Evolutionary conservation across 192 early-diverging fungal species (phyloP), one percentile per base, ranked within the genome.

Genomic region (Helicostylum pulchrum): DNA sequence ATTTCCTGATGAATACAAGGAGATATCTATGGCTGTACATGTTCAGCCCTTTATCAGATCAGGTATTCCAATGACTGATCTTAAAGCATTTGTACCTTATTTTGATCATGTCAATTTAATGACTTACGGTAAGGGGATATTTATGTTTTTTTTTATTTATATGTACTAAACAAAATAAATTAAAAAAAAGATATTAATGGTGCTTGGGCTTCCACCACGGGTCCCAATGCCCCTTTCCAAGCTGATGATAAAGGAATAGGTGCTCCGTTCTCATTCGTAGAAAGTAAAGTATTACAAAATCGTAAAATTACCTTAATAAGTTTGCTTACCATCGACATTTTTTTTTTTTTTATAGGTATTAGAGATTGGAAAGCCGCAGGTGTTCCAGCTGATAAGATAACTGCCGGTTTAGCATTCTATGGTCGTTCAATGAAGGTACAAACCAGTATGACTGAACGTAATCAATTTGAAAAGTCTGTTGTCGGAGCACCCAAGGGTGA

Each of bases 91-190:
- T 64, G 82, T 79, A 1, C 56, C 65, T 14, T 62, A 67, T 46
- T 77, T 89, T 47, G 84, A 87, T 64, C 81, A 73, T 14, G 74
- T 90, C 73, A 83, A 87, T n/a, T 53, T 87, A 36, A 88, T 89
- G 86, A 66, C 77, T 15, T 90, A 88, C 63, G 88, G 86, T 75
- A 80, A 23, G 19, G 26, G n/a, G 36, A 7, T 43, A n/a, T 43
- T 44, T 58, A 48, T 12, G 0, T 15, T 57, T 26, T 26, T 21
- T 34, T 31, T 32, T 32, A 32, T 15, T 21, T 57, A 11, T 57
- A 20, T 21, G 20, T 44, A 39, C 21, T 32, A 45, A 45, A 1
- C 1, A 45, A 45, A 45, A 45, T 2, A 26, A 2, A 42, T 26
- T n/a, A n/a, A n/a, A n/a, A n/a, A 26, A 44, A 26, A 75, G 68